These are phyloP conservation scores for Atractiella rhizophila DNA, from an alignment of 768 basidiomycete genomes.

Conservation along the genomic window DNA sequence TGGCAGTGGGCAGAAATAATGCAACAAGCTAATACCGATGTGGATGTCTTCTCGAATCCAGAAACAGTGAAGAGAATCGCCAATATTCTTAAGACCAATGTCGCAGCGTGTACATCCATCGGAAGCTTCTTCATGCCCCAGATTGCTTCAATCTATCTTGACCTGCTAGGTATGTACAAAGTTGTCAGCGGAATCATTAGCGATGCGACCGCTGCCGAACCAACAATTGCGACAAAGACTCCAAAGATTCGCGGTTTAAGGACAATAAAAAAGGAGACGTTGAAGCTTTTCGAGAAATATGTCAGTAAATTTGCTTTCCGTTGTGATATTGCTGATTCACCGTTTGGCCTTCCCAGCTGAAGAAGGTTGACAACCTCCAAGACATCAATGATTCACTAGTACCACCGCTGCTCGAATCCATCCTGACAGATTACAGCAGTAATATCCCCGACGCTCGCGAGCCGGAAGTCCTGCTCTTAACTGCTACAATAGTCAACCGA, in stretches of 20 bases:
- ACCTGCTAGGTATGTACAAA: conserved; percentile 94
- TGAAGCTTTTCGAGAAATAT: conserved; percentile 93
- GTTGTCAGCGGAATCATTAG: conserved; percentile 92
- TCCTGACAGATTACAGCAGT: conserved; percentile 86
- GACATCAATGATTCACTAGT: conserved; percentile 75
- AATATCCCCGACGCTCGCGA: conserved; percentile 84
- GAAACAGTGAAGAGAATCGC: conserved; percentile 93
- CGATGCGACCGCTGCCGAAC: conserved; percentile 65
- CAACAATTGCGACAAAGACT: conserved; percentile 77
- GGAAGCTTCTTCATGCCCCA: conserved; percentile 96
- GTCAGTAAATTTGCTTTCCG: conserved; percentile 27
- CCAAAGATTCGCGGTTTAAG: conserved; percentile 81
- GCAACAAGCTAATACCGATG: conserved; percentile 73
- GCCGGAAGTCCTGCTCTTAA: conserved; percentile 88
- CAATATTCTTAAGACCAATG: conserved; percentile 95
- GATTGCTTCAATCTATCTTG: conserved; percentile 77
- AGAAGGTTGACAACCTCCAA: conserved; percentile 88
- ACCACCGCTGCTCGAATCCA: conserved; percentile 82
- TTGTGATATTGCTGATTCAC: not conserved
- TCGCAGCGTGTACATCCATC: conserved; percentile 87
- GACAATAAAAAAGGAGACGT: conserved; percentile 93
- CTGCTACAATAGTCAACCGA: conserved; percentile 73
- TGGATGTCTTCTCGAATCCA: conserved; percentile 65
- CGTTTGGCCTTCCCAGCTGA: not conserved
- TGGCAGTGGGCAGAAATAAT: conserved; percentile 84